Base-by-base conservation (phyloP, 192 early-diverging fungal genomes). In the Gamsiella multidivaricata region DNA sequence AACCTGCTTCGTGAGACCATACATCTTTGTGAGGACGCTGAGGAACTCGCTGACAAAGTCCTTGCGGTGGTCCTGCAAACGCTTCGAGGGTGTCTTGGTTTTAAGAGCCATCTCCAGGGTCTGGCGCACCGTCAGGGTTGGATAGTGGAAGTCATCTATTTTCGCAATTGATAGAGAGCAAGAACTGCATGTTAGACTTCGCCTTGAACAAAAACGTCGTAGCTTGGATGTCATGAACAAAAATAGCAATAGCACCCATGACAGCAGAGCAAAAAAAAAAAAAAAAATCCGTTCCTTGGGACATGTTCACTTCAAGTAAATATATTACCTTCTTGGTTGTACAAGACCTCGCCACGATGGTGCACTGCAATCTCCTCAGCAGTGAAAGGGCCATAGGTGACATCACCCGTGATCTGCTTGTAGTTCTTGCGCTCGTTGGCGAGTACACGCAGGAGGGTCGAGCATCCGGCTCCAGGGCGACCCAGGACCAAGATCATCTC, bases 21-120 rank as follows among this genome's bases (percentile, higher is more conserved):
- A 85, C 64, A 88, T 80, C 57, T 83, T 61, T 25, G 91, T 87
- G 50, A 89, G 82, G 31, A 85, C 85, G 29, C 89, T 79, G 10
- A 87, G 64, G 22, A 88, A 68, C 50, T 88, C 83, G 45, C 81
- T 65, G 29, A 82, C 80, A 58, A 87, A 83, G 1, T 88, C 85
- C 8, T 59, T 69, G 11, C 82, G 67, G 28, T 83, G 81, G 5
- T 79, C 49, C 60, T 87, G 81, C 32, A 90, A 62, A 41, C 84
- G 84, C 37, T 46, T 75, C 52, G 88, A 86, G 23, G 88, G 89
- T 25, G 84, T 91, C 65, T 91, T 91, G 83, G 87, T 92, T 69
- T 89, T 84, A 53, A 94, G 81, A 1, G 92, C 94, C 73, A 91
- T 93, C 50, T 90, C 83, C 14, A 94, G 84, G 23, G 92, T 95